Base-by-base conservation (phyloP, 257 asterid genomes). In the Verbena officinalis region DNA sequence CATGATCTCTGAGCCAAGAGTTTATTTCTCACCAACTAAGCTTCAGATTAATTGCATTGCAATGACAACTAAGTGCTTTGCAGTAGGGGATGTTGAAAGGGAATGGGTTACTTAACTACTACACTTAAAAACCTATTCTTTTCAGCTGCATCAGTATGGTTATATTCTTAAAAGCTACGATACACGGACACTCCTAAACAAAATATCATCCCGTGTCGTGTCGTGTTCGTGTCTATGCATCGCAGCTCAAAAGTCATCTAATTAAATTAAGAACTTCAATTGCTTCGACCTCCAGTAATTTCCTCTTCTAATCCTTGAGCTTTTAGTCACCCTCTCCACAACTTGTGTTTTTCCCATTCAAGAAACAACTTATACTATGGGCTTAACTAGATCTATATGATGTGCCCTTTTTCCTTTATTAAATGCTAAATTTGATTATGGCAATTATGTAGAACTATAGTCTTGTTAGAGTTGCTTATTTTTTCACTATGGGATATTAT, bases 31-130 rank as follows among this genome's bases (percentile, higher is more conserved):
- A 23, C 54, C 54, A 14, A 13, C 40, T 39, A 23, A 16, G 55
- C 40, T 59, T 34, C 38, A 50, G 55, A 36, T 60, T 61, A 40
- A 51, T 52, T 50, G 59, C 65, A 10, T 19, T 56, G 63, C 44
- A 12, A 33, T 67, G 44, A 30, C 17, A 17, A 19, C 59, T 30
- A 56, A 43, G 36, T 58, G 62, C 49, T 51, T 40, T 2, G 9
- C 16, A 31, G 42, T 52, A 15, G 24, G 49, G 24, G 52, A 9
- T 45, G 48, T 31, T 27, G 55, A 42, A 27, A 50, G 9, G 20
- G 45, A 14, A 12, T 9, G 53, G 67, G 30, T 12, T 30, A 23
- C n/a, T n/a, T n/a, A n/a, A n/a, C n/a, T n/a, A n/a, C n/a, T n/a
- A n/a, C n/a, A n/a, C n/a, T n/a, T 15, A 68, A 34, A 5, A 15